Evolutionary conservation across 202 grass and related monocot genomes (phyloP), one percentile per base, ranked within the genome.

Genomic region (Bolboschoenoplectus hybrid): DNA sequence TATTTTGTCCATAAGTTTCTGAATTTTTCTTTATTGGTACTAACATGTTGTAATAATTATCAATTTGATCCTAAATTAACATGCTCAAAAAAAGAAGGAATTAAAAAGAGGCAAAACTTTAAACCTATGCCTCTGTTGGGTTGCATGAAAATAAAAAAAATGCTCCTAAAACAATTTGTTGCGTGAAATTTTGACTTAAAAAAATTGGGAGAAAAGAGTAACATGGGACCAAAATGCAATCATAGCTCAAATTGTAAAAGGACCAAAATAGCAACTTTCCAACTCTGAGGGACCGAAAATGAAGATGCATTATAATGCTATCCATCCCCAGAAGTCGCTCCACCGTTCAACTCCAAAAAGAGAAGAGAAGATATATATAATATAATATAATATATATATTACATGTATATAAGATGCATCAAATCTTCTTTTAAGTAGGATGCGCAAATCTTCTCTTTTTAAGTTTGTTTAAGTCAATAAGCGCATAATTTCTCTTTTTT

Each of bases 401-500:
- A 26, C 26, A 26, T 26, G 26, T 26, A 26, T 26, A 55, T 55
- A 72, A 13, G 44, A 36, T 56, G 38, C 43, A 45, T 50, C 56
- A 74, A 74, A 74, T 74, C 70, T 74, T 47, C 36, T 46, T 19
- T 40, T 10, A 44, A 65, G 39, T 55, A 45, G 44, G 81, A 84
- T 57, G 36, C 81, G 17, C 81, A 84, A 71, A 83, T 83, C 39
- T 83, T 83, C 16, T 39, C 68, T 41, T 36, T 55, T 52, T 49
- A 35, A 65, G 3, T 46, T 67, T 20, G 17, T 20, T 69, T 35
- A 50, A 83, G 81, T 55, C 63, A 83, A 83, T 51, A 69, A 56
- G 49, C 64, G 51, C 47, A 84, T 71, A 56, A 84, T 67, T 72
- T 57, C 51, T 84, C 32, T 69, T 34, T 69, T 84, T 69, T 84